These are phyloP conservation scores for Nothophytophthora sp. DNA, from an alignment of 352 stramenopile species.

Conservation along the genomic window DNA sequence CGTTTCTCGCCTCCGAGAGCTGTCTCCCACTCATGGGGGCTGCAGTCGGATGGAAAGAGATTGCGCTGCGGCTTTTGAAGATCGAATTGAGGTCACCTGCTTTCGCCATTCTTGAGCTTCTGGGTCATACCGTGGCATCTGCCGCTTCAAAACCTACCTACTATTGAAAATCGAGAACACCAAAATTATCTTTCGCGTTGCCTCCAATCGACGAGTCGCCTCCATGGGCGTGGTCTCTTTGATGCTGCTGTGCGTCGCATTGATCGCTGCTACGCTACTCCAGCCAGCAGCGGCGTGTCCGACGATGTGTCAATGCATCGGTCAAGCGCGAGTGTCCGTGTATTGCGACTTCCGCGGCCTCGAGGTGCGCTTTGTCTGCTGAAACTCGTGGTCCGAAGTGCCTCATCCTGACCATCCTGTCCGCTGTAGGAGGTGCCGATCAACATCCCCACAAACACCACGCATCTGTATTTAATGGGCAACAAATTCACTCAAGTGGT, in stretches of 20 bases:
- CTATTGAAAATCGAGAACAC: too few relatives aligned
- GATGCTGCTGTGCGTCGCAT: too few relatives aligned
- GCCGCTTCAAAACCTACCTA: too few relatives aligned
- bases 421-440: constrained; percentile 49
- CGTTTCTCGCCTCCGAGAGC: too few relatives aligned
- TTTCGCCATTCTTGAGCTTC: constrained; percentile 1
- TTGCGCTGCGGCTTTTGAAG: too few relatives aligned
- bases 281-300: constrained; percentile 31
- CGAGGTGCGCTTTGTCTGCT: constrained; percentile 46
- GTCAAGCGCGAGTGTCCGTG: constrained; percentile 59
- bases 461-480: constrained; percentile 71
- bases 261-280: constrained; percentile 18
- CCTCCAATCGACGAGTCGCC: too few relatives aligned
- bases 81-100: constrained; percentile 21
- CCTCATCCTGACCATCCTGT: constrained; percentile 4
- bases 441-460: constrained; percentile 71
- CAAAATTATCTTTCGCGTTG: too few relatives aligned
- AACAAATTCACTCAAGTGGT: constrained; percentile 72
- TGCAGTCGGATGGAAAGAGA: too few relatives aligned
- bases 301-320: constrained; percentile 62
- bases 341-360: constrained; percentile 79
- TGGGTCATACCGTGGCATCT: too few relatives aligned
- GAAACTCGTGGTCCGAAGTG: too few relatives aligned
- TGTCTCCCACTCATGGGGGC: too few relatives aligned
- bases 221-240: too few relatives aligned